Conservation (phyloP, 768 basidiomycete species). For the Amylocystis lapponica region DNA sequence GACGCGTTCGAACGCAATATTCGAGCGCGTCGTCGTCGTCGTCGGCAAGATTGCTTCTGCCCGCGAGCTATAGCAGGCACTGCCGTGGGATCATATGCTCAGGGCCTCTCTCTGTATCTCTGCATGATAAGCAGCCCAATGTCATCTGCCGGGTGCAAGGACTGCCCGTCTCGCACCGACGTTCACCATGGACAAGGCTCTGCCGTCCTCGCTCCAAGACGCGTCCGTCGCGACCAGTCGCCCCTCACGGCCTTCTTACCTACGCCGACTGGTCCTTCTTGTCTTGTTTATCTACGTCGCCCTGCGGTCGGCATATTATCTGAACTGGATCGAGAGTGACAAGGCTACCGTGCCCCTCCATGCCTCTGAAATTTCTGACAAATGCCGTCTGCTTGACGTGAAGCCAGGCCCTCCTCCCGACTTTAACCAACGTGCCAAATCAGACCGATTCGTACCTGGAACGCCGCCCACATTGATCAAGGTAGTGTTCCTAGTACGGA, state of each 20-base stretch:
- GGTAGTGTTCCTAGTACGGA: background rate
- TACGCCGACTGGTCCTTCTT: background rate
- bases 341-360: conserved; percentile 14
- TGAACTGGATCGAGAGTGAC: background rate
- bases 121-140: background rate
- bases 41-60: too few relatives aligned
- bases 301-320: background rate
- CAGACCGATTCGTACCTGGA: conserved; percentile 61
- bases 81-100: too few relatives aligned
- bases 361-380: conserved; percentile 28
- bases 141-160: too few relatives aligned
- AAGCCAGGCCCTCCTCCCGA: conserved; percentile 38
- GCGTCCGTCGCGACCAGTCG: background rate
- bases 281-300: conserved; percentile 3
- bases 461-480: conserved; percentile 60
- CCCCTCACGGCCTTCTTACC: background rate
- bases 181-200: conserved; percentile 1
- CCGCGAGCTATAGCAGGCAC: too few relatives aligned
- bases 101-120: background rate
- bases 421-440: conserved; percentile 44
- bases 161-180: too few relatives aligned
- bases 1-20: too few relatives aligned
- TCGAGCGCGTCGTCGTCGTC: too few relatives aligned
- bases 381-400: conserved; percentile 38
- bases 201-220: background rate